phyloP scores from a whole-genome alignment of 306 rosid species.

The Hylodesmum podocarpum region DNA sequence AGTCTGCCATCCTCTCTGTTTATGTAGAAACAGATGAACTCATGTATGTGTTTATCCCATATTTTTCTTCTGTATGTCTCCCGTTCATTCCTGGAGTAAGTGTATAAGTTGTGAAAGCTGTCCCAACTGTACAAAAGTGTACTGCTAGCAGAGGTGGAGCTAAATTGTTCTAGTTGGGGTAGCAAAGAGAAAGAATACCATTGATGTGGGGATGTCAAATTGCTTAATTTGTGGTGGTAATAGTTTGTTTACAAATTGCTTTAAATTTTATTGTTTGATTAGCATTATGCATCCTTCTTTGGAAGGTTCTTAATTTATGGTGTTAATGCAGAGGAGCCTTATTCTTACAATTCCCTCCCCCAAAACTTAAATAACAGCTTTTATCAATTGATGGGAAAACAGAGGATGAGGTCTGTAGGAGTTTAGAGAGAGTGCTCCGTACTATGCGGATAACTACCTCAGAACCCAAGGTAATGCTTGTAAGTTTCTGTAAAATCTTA shows the following conservation, averaged over 20 bases:
- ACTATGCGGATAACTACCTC: slow-evolving; percentile 88
- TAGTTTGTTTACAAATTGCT: background rate
- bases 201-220: background rate
- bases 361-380: slow-evolving; percentile 72
- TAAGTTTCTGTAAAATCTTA: slow-evolving; percentile 7
- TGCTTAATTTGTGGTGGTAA: too few species aligned
- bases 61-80: slow-evolving; percentile 6
- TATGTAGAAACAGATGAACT: background rate
- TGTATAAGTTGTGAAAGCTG: background rate
- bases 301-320: slow-evolving; percentile 23
- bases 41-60: background rate
- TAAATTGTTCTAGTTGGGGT: background rate
- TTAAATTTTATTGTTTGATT: slow-evolving; percentile 16
- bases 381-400: slow-evolving; percentile 90
- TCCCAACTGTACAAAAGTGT: background rate
- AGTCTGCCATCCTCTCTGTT: slow-evolving; percentile 2
- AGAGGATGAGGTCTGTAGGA: slow-evolving; percentile 79
- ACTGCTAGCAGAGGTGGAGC: slow-evolving; percentile 12
- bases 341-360: slow-evolving; percentile 13
- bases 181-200: background rate
- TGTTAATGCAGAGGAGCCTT: background rate
- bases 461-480: slow-evolving; percentile 85
- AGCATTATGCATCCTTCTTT: background rate
- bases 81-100: slow-evolving; percentile 26
- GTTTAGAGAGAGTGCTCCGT: slow-evolving; percentile 92